phyloP scores from a whole-genome alignment of 2,329 filamentous ascomycete species.

The Cercospora brassicicola region DNA sequence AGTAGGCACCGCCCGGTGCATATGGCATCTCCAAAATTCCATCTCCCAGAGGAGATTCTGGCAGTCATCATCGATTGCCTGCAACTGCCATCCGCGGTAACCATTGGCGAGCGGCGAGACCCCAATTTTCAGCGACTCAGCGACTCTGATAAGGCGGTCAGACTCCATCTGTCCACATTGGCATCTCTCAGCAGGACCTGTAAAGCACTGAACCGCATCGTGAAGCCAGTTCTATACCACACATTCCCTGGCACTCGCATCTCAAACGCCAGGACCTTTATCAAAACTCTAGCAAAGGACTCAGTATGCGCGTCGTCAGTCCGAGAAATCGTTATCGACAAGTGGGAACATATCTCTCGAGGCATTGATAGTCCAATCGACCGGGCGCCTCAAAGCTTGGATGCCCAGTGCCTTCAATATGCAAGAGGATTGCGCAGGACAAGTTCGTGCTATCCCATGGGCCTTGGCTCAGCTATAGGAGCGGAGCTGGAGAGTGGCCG shows the following conservation, averaged over 20 bases:
- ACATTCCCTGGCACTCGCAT: conserved; percentile 13
- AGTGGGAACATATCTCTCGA: conserved; percentile 15
- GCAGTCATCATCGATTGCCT: conserved; percentile 4
- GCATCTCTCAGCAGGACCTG: conserved; percentile 11
- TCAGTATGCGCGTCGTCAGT: conserved; percentile 4
- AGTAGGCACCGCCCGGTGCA: conserved; percentile 1
- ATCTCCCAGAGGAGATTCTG: conserved; percentile 20
- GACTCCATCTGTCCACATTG: conserved; percentile 15
- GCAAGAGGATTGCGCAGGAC: conserved; percentile 6
- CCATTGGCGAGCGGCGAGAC: conserved; percentile 11
- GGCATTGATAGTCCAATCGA: conserved; percentile 6
- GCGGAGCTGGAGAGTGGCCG: conserved; percentile 17
- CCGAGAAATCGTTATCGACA: conserved; percentile 15
- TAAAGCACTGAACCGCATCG: conserved; percentile 14
- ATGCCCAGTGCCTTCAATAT: conserved; percentile 15
- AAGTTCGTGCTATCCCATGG: conserved; percentile 17
- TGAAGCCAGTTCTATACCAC: conserved; percentile 14
- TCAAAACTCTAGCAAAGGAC: conserved; percentile 10
- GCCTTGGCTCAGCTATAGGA: conserved; percentile 13
- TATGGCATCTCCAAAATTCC: conserved; percentile 9
- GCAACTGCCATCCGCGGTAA: conserved; percentile 9
- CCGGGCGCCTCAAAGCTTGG: conserved; percentile 13
- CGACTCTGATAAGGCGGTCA: conserved; percentile 11
- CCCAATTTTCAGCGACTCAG: conserved; percentile 11
- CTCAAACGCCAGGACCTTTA: conserved; percentile 15